These are phyloP conservation scores for Saccharomycopsis sp. DNA, from an alignment of 805 yeast genomes.

Conservation along the genomic window DNA sequence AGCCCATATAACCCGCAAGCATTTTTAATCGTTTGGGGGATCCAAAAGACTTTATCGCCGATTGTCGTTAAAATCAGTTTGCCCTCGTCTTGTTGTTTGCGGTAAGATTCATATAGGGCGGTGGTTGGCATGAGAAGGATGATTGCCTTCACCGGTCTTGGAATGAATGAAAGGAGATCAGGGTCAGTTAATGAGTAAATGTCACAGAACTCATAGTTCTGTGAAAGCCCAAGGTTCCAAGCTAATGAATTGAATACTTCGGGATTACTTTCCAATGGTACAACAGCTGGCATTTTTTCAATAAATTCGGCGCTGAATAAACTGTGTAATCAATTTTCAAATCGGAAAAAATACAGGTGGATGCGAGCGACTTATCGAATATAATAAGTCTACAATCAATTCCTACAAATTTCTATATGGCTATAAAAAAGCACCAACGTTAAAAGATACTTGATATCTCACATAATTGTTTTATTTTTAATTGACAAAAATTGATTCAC, in stretches of 20 bases:
- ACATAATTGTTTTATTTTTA: too few species aligned
- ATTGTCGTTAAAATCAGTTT: background rate
- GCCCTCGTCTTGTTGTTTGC: background rate
- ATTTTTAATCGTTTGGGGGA: constrained; percentile 74
- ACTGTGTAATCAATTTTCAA: background rate
- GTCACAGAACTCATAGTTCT: constrained; percentile 61
- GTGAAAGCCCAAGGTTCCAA: constrained; percentile 56
- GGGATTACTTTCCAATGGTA: constrained; percentile 91
- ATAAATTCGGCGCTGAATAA: background rate
- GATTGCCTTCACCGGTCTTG: constrained; percentile 71
- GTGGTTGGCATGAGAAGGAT: constrained; percentile 82
- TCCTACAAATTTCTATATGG: background rate
- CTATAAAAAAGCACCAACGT: too few species aligned
- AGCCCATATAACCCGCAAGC: constrained; percentile 93
- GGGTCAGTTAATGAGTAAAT: constrained; percentile 80
- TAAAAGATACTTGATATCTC: too few species aligned
- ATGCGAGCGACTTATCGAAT: background rate
- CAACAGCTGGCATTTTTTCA: constrained; percentile 38
- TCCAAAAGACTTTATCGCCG: constrained; percentile 51
- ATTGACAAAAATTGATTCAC: too few species aligned
- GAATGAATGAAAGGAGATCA: constrained; percentile 71
- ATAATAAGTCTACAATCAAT: background rate
- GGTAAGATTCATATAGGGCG: background rate
- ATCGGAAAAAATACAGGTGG: background rate
- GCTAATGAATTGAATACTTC: constrained; percentile 70